Base-by-base conservation (phyloP, 768 basidiomycete genomes). In the Mycena albidolilacea region DNA sequence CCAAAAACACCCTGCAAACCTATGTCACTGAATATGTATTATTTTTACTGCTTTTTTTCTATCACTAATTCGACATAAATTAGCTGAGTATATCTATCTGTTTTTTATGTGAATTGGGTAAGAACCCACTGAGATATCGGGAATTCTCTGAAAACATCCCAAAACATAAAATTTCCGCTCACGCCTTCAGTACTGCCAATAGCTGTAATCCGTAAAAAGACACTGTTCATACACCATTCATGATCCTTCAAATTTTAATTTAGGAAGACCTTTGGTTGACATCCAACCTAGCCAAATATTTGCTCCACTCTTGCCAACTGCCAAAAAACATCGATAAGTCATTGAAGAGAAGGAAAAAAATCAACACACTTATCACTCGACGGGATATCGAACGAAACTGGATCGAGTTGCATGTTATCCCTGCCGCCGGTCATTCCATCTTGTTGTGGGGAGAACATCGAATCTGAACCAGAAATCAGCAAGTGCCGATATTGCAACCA, bases 271-370 rank as follows among this genome's bases (percentile, higher is more conserved):
- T 23, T n/a, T 62, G 19, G 23, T 41, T 46, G 7, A 63, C 50
- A 52, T 54, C 64, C 15, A 64, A 5, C 10, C 43, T 39, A 15
- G 64, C 64, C 10, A 64, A 21, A 14, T 64, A 64, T 52, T 37
- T 48, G 23, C 48, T 64, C 64, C 64, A 64, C 35, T 50, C 64
- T 52, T 38, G 38, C 64, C 64, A 64, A 38, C 50, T 64, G 38
- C 35, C 17, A 41, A n/a, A 5, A 17, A 52, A 50, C 7, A 50
- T 50, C n/a, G 15, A 17, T 52, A 52, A 19, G 7, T 52, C 50
- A 19, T 19, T 17, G 57, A 50, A n/a, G 8, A 50, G 48, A 0
- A 43, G 41, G 23, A 54, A 30, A 54, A 21, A 54, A 54, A 10
- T 23, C 10, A 23, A 43, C 59, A 35, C 19, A 63, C 62, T 46